A percentile compares a stretch with the other conserved stretches of the same genome.
phyloP scores from a whole-genome alignment of 1,284 basidiomycete species.

The Cutaneotrichosporon cutaneum region DNA sequence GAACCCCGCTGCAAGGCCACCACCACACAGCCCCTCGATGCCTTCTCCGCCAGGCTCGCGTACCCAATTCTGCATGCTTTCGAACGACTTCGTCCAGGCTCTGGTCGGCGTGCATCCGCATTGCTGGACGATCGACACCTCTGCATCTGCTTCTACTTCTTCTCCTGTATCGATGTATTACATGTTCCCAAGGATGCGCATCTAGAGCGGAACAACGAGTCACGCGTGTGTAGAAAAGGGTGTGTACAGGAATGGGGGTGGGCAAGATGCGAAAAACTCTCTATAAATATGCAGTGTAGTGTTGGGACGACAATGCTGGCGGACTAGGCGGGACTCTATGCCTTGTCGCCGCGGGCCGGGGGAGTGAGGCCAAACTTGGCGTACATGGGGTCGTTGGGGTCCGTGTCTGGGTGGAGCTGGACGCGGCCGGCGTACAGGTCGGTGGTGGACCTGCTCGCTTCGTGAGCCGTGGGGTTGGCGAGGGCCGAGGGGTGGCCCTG shows the following conservation, averaged over 20 bases:
- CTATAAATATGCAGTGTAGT: background rate
- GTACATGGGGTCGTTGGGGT: constrained; percentile 52
- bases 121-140: background rate
- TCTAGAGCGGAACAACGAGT: constrained; percentile 2
- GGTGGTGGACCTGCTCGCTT: constrained; percentile 41
- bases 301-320: background rate
- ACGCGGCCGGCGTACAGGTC: constrained; percentile 63
- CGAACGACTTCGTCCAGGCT: too few relatives aligned
- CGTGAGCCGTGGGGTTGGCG: constrained; percentile 41
- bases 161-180: background rate
- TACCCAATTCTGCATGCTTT: too few relatives aligned
- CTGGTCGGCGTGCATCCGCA: too few relatives aligned
- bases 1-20: too few relatives aligned
- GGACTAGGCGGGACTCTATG: background rate
- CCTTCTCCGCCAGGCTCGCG: too few relatives aligned
- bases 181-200: constrained; percentile 1
- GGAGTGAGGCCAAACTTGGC: constrained; percentile 39
- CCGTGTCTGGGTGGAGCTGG: constrained; percentile 81
- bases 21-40: too few relatives aligned
- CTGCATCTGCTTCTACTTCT: background rate
- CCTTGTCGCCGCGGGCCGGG: constrained; percentile 12
- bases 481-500: constrained; percentile 30
- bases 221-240: background rate
- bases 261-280: background rate
- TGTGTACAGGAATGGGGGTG: background rate